These are phyloP conservation scores for Bruguiera hainesii DNA, from an alignment of 441 rosid species.

Conservation along the genomic window DNA sequence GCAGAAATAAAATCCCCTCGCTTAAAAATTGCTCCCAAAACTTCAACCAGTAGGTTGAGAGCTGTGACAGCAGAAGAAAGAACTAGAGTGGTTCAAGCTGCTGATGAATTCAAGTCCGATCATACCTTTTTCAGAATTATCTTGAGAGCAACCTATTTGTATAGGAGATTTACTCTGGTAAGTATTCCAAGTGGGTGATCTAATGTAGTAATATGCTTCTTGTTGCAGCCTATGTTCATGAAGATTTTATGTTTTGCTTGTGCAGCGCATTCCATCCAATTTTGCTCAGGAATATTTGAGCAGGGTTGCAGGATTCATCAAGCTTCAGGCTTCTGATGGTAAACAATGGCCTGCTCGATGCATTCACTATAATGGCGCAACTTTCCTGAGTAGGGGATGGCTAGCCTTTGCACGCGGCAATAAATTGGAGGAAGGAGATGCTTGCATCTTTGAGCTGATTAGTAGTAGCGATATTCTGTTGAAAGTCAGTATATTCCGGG, in stretches of 20 bases:
- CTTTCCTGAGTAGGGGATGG: slow-evolving; percentile 44
- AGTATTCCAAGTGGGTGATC: slow-evolving; percentile 7
- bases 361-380: slow-evolving; percentile 9
- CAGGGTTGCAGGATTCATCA: slow-evolving; percentile 24
- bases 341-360: slow-evolving; percentile 38
- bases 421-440: slow-evolving; percentile 45
- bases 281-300: slow-evolving; percentile 33
- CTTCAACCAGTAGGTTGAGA: slow-evolving; percentile 24
- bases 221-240: neutral
- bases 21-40: slow-evolving; percentile 6
- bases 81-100: slow-evolving; percentile 23
- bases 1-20: slow-evolving; percentile 12
- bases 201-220: neutral
- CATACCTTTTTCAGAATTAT: slow-evolving; percentile 37
- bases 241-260: slow-evolving; percentile 2
- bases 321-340: slow-evolving; percentile 33
- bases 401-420: slow-evolving; percentile 34
- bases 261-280: slow-evolving; percentile 41
- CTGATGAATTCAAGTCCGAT: slow-evolving; percentile 30
- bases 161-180: slow-evolving; percentile 34
- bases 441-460: slow-evolving; percentile 45
- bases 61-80: slow-evolving; percentile 28
- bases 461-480: slow-evolving; percentile 26
- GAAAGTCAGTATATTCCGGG: slow-evolving; percentile 42
- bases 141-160: slow-evolving; percentile 35